phyloP scores from a whole-genome alignment of 805 yeast species.

The Lipomyces sp. region DNA sequence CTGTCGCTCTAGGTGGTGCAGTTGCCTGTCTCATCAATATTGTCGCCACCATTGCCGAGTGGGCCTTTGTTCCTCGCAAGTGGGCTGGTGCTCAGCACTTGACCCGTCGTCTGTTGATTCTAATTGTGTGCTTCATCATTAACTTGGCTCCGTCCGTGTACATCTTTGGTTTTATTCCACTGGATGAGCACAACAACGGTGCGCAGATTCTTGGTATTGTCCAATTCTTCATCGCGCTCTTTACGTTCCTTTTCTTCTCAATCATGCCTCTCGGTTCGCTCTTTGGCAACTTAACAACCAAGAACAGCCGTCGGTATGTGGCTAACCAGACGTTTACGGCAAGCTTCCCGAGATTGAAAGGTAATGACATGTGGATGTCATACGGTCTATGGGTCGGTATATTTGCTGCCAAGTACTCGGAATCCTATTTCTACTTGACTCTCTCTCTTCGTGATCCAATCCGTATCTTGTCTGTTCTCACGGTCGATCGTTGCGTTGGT shows the following conservation, averaged over 20 bases:
- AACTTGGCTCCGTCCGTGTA: constrained; percentile 88
- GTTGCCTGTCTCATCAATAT: constrained; percentile 83
- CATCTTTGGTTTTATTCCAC: constrained; percentile 79
- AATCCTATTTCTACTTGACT: constrained; percentile 91
- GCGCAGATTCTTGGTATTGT: constrained; percentile 83
- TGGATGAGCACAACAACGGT: constrained; percentile 66
- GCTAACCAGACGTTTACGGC: constrained; percentile 97
- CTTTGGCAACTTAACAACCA: constrained; percentile 90
- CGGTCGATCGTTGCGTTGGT: constrained; percentile 89
- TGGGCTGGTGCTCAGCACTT: constrained; percentile 99
- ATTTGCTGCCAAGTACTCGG: constrained; percentile 84
- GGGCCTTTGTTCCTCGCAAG: constrained; percentile 94
- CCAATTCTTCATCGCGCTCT: constrained; percentile 85
- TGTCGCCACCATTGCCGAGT: constrained; percentile 85
- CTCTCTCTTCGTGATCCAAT: constrained; percentile 93
- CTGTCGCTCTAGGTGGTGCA: constrained; percentile 90
- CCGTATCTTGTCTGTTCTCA: constrained; percentile 79
- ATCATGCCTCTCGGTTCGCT: constrained; percentile 96
- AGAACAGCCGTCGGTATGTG: constrained; percentile 81
- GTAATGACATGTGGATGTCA: constrained; percentile 95
- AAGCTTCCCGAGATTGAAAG: constrained; percentile 75
- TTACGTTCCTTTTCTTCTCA: constrained; percentile 82
- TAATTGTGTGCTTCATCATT: constrained; percentile 64
- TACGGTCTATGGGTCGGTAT: constrained; percentile 88
- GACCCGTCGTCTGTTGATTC: constrained; percentile 80